Conservation (phyloP, 805 yeast genomes). For the Wickerhamiella sergipiensis region DNA sequence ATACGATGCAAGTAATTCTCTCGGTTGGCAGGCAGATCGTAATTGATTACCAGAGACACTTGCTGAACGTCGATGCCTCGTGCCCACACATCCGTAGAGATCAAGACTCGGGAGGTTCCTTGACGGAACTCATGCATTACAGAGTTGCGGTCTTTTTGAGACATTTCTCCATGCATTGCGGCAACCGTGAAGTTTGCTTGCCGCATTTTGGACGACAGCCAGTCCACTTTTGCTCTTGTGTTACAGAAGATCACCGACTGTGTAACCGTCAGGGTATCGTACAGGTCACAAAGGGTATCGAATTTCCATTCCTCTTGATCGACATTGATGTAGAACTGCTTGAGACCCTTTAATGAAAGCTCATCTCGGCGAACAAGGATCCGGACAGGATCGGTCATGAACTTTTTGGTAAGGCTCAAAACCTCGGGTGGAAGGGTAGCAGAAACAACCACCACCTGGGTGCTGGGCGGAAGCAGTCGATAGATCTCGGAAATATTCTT, state of each 20-base stretch:
- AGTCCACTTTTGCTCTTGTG: constrained; percentile 89
- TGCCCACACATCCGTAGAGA: constrained; percentile 95
- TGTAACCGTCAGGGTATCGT: constrained; percentile 88
- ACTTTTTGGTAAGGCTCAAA: constrained; percentile 78
- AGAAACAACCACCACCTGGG: constrained; percentile 87
- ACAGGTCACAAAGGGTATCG: constrained; percentile 85
- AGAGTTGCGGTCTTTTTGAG: constrained; percentile 85
- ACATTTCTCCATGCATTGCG: constrained; percentile 95
- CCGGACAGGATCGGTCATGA: constrained; percentile 86
- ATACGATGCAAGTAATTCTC: constrained; percentile 96
- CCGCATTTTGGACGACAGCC: constrained; percentile 67
- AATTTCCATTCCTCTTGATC: constrained; percentile 91
- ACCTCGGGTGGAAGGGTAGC: constrained; percentile 92
- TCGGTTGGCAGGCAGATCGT: constrained; percentile 82
- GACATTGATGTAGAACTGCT: constrained; percentile 80
- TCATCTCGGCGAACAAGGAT: constrained; percentile 91
- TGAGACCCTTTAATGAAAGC: constrained; percentile 84
- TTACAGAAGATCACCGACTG: constrained; percentile 98
- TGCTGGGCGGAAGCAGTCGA: constrained; percentile 65
- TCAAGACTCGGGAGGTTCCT: constrained; percentile 85
- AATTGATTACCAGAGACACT: constrained; percentile 88
- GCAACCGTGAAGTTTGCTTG: constrained; percentile 80
- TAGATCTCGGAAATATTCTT: constrained; percentile 90
- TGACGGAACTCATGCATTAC: constrained; percentile 93
- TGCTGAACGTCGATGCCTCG: constrained; percentile 98